Evolutionary conservation across 257 asterid genomes (phyloP).

Genomic region (Perilla frutescens): DNA sequence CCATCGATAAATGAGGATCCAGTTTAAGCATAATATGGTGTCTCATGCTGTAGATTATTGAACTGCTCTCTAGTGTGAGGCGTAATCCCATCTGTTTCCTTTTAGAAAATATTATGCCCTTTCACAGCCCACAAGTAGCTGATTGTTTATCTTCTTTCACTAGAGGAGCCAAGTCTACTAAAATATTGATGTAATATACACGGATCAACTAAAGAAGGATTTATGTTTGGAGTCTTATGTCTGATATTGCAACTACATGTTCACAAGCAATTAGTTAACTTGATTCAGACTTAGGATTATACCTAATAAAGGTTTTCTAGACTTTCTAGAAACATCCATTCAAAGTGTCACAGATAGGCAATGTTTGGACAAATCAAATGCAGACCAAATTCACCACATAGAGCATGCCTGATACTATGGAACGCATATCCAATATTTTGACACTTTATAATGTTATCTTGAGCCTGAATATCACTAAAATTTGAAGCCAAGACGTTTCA

Average conservation of each 20-base stretch:
- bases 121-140: background rate
- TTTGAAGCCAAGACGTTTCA: no score
- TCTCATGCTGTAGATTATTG: background rate
- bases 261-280: background rate
- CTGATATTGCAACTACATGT: background rate
- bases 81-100: no score
- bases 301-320: background rate
- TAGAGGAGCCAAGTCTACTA: background rate
- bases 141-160: background rate
- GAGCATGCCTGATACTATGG: no score
- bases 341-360: background rate
- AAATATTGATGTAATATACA: background rate
- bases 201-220: no score
- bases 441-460: no score
- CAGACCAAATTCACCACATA: no score
- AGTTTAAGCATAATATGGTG: background rate
- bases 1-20: background rate
- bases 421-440: no score
- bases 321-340: background rate
- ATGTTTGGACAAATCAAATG: background rate
- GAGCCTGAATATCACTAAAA: no score
- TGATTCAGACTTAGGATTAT: background rate
- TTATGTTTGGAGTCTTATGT: background rate
- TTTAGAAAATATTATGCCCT: background rate
- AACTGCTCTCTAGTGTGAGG: background rate